Percentiles rank a stretch among this genome's conserved stretches.
These are phyloP conservation scores for Catenaria anguillulae DNA, from an alignment of 371 early-diverging fungal genomes.

Conservation along the genomic window DNA sequence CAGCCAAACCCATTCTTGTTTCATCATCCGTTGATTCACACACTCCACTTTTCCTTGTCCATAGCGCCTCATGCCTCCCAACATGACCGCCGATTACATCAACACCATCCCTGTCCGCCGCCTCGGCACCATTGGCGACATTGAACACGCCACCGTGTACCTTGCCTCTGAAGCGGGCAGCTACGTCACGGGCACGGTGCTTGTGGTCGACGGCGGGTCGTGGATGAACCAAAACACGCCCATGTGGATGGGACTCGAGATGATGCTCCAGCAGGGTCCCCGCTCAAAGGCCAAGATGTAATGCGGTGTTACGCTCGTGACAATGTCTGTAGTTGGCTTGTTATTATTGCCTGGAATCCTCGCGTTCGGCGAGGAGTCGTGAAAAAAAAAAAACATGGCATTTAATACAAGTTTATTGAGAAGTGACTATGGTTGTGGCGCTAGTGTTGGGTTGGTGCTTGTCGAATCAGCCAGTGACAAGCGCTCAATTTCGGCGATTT, in stretches of 20 bases:
- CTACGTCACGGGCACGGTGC: constrained; percentile 32
- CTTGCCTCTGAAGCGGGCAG: constrained; percentile 46
- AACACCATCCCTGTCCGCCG: constrained; percentile 15
- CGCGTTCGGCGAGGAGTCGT: too few species aligned
- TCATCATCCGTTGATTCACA: too few species aligned
- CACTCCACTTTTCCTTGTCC: too few species aligned
- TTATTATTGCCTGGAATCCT: too few species aligned
- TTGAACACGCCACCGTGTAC: constrained; percentile 54
- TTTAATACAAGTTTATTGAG: too few species aligned
- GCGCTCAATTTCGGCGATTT: too few species aligned
- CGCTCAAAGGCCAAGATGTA: not conserved
- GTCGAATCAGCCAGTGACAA: too few species aligned
- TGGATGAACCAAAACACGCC: not conserved
- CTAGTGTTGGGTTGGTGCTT: too few species aligned
- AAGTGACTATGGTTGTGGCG: too few species aligned
- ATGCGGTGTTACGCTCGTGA: too few species aligned
- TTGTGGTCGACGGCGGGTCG: constrained; percentile 6
- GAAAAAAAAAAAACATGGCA: too few species aligned
- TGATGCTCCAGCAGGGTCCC: not conserved
- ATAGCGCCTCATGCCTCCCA: constrained; percentile 12
- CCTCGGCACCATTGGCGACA: constrained; percentile 44
- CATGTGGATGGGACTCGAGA: not conserved
- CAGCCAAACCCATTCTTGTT: constrained; percentile 17
- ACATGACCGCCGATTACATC: not conserved
- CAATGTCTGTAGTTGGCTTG: too few species aligned